These are phyloP conservation scores for Serendipita sp. DNA, from an alignment of 768 basidiomycete species.

Conservation along the genomic window DNA sequence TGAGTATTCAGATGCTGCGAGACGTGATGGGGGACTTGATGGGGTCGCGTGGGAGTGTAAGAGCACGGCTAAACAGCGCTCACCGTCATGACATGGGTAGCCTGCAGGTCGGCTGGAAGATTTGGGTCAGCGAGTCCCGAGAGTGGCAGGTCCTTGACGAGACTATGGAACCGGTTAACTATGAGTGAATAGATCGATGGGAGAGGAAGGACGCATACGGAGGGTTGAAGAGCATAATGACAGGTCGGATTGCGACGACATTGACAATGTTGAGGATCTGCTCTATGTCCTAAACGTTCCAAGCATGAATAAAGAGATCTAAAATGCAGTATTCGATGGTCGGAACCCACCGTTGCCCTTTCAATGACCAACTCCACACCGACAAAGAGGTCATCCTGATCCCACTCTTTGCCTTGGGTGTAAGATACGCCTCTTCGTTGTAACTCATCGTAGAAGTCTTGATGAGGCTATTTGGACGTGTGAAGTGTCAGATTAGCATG, in stretches of 20 bases:
- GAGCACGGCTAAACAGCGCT: too few species aligned
- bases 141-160: background rate
- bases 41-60: too few species aligned
- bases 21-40: background rate
- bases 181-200: background rate
- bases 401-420: background rate
- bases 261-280: background rate
- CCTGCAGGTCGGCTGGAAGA: background rate
- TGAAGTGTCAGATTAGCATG: background rate
- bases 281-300: conserved; percentile 3
- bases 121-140: background rate
- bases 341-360: background rate
- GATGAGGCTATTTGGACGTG: background rate
- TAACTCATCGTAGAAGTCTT: conserved; percentile 4
- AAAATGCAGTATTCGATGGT: background rate
- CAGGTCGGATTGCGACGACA: conserved; percentile 5
- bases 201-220: background rate
- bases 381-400: background rate
- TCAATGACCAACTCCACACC: background rate
- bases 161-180: background rate
- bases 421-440: background rate
- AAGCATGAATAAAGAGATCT: background rate
- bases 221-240: background rate
- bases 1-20: background rate
- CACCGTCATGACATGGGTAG: conserved; percentile 8